Evolutionary conservation across 495 filamentous ascomycete genomes (phyloP).

Genomic region (Xylaria scruposa): DNA sequence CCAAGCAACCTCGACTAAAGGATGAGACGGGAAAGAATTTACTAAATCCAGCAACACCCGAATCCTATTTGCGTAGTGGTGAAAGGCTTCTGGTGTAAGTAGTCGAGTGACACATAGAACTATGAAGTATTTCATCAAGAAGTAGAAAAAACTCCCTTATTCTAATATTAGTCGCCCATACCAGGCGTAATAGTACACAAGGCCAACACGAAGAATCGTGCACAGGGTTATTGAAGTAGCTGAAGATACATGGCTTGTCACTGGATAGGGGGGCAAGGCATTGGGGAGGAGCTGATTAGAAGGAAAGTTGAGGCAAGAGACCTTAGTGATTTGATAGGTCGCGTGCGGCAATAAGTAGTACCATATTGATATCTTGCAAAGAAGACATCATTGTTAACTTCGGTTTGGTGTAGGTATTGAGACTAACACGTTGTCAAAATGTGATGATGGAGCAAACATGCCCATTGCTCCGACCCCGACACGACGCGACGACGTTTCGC

Average conservation of each 20-base stretch:
- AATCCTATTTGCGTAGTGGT: neutral
- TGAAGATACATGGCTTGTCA: neutral
- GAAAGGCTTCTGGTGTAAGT: neutral
- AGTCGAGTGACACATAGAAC: neutral
- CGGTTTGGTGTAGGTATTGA: neutral
- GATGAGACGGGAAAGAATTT: neutral
- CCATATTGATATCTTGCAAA: neutral
- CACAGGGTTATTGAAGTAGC: neutral
- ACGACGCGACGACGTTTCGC: neutral
- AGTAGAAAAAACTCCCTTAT: neutral
- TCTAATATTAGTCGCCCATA: neutral
- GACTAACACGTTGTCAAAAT: neutral
- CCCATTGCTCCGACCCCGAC: neutral
- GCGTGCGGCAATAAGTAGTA: neutral
- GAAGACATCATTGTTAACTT: neutral
- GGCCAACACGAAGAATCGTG: neutral
- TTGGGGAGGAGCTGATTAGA: neutral
- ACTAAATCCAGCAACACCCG: neutral
- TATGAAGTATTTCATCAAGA: neutral
- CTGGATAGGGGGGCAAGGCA: neutral
- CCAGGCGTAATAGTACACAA: neutral
- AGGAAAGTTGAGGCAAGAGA: neutral
- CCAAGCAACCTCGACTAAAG: neutral
- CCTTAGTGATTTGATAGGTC: neutral
- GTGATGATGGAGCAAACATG: neutral